phyloP scores from a whole-genome alignment of 768 basidiomycete genomes.

The Psilocybe subaeruginosa region DNA sequence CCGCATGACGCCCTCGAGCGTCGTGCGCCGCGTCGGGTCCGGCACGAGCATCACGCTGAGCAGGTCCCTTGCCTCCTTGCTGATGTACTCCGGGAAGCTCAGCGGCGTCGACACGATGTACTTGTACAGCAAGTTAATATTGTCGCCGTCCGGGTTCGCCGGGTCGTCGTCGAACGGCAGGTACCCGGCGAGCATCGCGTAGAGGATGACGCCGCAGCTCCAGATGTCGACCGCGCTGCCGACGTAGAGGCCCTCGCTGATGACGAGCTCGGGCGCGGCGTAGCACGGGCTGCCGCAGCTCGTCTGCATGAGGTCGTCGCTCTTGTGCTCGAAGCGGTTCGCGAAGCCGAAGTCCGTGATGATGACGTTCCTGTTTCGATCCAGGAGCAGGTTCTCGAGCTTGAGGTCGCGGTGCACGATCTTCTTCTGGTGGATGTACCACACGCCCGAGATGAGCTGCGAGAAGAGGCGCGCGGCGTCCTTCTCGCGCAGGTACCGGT shows the following conservation, averaged over 20 bases:
- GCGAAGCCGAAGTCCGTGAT: constrained; percentile 99
- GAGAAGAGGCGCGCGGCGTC: constrained; percentile 96
- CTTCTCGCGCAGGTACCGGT: constrained; percentile 92
- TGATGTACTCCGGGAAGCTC: constrained; percentile 97
- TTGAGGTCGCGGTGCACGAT: constrained; percentile 99
- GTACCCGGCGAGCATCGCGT: constrained; percentile 96
- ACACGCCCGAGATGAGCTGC: constrained; percentile 97
- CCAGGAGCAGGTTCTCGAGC: constrained; percentile 95
- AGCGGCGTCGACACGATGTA: constrained; percentile 98
- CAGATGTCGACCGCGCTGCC: constrained; percentile 98
- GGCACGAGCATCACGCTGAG: constrained; percentile 93
- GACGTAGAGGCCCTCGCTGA: constrained; percentile 95
- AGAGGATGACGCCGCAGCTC: constrained; percentile 94
- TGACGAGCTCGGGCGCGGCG: constrained; percentile 97
- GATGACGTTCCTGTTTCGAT: constrained; percentile 97
- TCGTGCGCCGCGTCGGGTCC: constrained; percentile 81
- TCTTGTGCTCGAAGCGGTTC: constrained; percentile 91
- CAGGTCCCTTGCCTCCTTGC: constrained; percentile 79
- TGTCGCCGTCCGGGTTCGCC: constrained; percentile 97
- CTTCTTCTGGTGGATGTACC: constrained; percentile 99
- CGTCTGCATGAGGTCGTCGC: constrained; percentile 98
- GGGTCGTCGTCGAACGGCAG: constrained; percentile 99
- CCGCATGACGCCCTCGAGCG: constrained; percentile 77
- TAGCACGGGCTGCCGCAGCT: constrained; percentile 98
- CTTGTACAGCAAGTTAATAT: constrained; percentile 97